Evolutionary conservation across 148 eudicot species (phyloP).

Genomic region (Persicaria tinctoria): DNA sequence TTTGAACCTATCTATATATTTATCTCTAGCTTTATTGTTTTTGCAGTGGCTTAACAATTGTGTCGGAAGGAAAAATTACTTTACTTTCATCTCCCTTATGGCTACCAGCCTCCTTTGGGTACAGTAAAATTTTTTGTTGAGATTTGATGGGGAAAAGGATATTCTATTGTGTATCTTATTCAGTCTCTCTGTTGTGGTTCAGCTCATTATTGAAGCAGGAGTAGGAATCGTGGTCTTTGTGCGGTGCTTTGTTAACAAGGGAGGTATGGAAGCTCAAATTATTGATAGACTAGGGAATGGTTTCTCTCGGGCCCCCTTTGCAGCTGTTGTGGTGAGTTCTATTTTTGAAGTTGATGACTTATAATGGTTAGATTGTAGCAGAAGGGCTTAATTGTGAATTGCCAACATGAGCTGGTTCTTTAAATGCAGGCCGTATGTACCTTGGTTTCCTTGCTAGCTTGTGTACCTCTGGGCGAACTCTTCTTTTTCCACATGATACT

Average conservation of each 20-base stretch:
- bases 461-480: slow-evolving; percentile 93
- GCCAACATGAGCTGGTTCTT: background rate
- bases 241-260: slow-evolving; percentile 76
- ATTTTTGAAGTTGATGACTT: background rate
- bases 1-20: slow-evolving; percentile 9
- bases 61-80: slow-evolving; percentile 83
- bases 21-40: background rate
- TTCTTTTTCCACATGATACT: slow-evolving; percentile 97
- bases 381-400: background rate
- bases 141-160: slow-evolving; percentile 2
- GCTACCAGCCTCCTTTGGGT: slow-evolving; percentile 84
- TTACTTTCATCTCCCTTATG: slow-evolving; percentile 85
- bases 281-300: slow-evolving; percentile 94
- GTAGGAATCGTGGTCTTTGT: slow-evolving; percentile 84
- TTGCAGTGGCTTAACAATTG: slow-evolving; percentile 98
- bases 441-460: slow-evolving; percentile 76
- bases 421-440: slow-evolving; percentile 77
- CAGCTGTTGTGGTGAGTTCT: slow-evolving; percentile 80
- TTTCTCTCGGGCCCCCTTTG: slow-evolving; percentile 91
- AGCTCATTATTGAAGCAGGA: slow-evolving; percentile 84
- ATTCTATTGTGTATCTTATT: slow-evolving; percentile 19
- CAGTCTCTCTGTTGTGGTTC: slow-evolving; percentile 25
- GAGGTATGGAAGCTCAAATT: slow-evolving; percentile 70
- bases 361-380: background rate
- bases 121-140: slow-evolving; percentile 25